phyloP scores from a whole-genome alignment of 2,329 filamentous ascomycete species.

The Dactylonectria macrodidyma region DNA sequence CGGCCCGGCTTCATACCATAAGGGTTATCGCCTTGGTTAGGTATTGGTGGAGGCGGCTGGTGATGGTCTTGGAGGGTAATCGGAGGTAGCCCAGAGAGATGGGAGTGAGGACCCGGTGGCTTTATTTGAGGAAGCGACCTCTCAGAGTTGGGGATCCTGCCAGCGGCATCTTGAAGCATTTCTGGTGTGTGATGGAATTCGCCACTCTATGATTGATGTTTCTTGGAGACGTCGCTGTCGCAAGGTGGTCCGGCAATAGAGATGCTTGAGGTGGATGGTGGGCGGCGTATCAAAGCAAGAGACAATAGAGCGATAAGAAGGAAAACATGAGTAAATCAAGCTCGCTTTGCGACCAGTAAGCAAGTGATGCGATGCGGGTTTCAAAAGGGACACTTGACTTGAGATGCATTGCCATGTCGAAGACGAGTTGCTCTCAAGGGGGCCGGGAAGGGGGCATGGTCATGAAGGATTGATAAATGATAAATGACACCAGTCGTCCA shows the following conservation, averaged over 20 bases:
- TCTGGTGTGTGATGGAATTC: slow-evolving; percentile 45
- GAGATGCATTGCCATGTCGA: too few species aligned
- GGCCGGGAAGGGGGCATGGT: too few species aligned
- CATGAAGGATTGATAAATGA: too few species aligned
- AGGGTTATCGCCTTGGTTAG: too few species aligned
- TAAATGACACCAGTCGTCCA: too few species aligned
- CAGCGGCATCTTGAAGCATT: slow-evolving; percentile 41
- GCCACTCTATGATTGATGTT: slow-evolving; percentile 44
- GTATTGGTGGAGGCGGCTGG: slow-evolving; percentile 35
- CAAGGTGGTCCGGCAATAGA: slow-evolving; percentile 53
- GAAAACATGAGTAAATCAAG: too few species aligned
- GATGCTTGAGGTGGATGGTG: slow-evolving; percentile 37
- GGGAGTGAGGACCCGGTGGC: slow-evolving; percentile 44
- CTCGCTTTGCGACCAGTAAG: too few species aligned
- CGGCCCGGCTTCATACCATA: slow-evolving; percentile 38
- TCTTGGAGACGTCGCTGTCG: slow-evolving; percentile 47
- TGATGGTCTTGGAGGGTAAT: slow-evolving; percentile 36
- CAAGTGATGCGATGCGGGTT: too few species aligned
- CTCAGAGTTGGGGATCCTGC: slow-evolving; percentile 45
- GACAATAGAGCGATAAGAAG: too few species aligned
- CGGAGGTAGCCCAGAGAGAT: slow-evolving; percentile 43
- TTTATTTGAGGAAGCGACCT: slow-evolving; percentile 55
- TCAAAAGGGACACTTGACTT: too few species aligned
- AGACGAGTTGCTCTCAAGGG: too few species aligned
- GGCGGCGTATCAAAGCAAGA: slow-evolving; percentile 24